Evolutionary conservation across 306 rosid genomes (phyloP), one percentile per base, ranked within the genome.

Genomic region (Prunus campanulata): DNA sequence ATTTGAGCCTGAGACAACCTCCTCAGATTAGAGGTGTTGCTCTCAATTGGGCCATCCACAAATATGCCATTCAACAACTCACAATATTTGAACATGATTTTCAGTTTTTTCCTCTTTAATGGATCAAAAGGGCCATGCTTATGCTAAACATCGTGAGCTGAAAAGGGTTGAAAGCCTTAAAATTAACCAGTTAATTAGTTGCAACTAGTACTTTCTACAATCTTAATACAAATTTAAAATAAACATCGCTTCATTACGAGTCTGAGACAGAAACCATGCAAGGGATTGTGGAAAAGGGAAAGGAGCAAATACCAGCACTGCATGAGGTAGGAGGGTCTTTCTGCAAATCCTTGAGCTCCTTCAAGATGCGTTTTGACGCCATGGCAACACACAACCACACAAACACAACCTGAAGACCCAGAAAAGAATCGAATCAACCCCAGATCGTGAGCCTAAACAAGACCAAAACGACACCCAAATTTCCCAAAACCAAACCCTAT

Each of bases 261-360:
- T 39, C 44, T 39, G 9, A 39, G 44, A 22, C 52, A 20, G 6
- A 16, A 44, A 12, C 15, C 54, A 49, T 12, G 66, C 1, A 13
- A 25, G 27, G 19, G 42, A 14, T 24, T 14, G 29, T 14, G 66
- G 25, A 12, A 6, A 42, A 51, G 62, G 85, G 72, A 44, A 74
- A 42, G 22, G 39, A 74, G 66, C 63, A n/a, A 66, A 69, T 48
- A 93, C 98, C 98, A n/a, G 98, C 96, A 66, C 96, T 93, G 87
- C 90, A 90, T n/a, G 93, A 91, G 49, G 89, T 86, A 35, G 93
- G 97, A 72, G 94, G 94, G 76, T 93, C 94, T 81, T 90, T 93
- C 97, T 89, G 98, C 85, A 93, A 87, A 83, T 90, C 96, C 93
- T 93, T 90, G 56, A 91, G 95, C 79, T 89, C 98, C 86, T 93